Evolutionary conservation across 768 basidiomycete genomes (phyloP).

Genomic region (Coprinopsis sp.): DNA sequence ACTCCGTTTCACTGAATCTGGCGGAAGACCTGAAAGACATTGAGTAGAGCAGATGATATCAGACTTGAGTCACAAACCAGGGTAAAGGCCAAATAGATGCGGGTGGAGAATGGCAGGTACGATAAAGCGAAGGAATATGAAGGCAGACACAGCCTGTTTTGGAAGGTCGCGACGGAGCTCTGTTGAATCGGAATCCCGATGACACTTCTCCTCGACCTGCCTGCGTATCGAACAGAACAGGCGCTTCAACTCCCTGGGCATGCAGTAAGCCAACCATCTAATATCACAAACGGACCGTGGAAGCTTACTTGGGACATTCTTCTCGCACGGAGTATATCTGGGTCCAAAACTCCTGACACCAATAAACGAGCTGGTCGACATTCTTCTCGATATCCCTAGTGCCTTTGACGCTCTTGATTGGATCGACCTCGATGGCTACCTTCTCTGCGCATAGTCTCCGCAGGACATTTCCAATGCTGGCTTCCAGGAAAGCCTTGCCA

Average conservation of each 20-base stretch:
- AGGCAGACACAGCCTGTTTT: constrained; percentile 83
- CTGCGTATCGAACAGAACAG: constrained; percentile 67
- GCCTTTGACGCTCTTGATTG: constrained; percentile 57
- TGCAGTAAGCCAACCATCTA: constrained; percentile 7
- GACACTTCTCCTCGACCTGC: constrained; percentile 66
- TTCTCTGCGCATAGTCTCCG: constrained; percentile 68
- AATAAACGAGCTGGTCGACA: constrained; percentile 63
- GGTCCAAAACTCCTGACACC: constrained; percentile 80
- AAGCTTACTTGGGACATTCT: constrained; percentile 68
- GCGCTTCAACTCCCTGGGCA: constrained; percentile 61
- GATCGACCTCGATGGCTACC: constrained; percentile 80
- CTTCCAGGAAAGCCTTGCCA: constrained; percentile 75
- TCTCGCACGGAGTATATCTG: constrained; percentile 69
- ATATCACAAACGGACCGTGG: background rate
- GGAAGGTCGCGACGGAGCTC: constrained; percentile 53
- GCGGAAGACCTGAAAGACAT: constrained; percentile 54
- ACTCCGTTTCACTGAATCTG: constrained; percentile 65
- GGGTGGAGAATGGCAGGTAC: constrained; percentile 89
- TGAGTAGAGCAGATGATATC: constrained; percentile 1
- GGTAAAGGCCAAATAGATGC: constrained; percentile 73
- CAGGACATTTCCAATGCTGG: constrained; percentile 68
- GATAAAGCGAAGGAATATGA: constrained; percentile 85
- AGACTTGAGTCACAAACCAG: constrained; percentile 45
- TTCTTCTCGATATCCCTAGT: constrained; percentile 61
- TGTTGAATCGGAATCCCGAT: constrained; percentile 33